Base-by-base conservation (phyloP, 495 filamentous ascomycete species). In the Poronia punctata region DNA sequence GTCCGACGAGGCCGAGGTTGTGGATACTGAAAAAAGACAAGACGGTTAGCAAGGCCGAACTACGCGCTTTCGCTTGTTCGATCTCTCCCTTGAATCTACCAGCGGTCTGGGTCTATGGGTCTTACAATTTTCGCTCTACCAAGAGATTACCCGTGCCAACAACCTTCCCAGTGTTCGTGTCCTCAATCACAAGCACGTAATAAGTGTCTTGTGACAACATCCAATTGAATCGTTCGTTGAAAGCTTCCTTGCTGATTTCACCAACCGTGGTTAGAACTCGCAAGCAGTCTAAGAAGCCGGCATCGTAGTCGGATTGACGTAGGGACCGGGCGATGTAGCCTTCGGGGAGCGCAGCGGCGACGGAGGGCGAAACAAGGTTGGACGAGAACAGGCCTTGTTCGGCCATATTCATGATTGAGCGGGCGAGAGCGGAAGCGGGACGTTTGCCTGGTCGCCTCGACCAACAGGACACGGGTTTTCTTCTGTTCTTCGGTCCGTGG, bases 221-320 rank as follows among this genome's bases (percentile, higher is more conserved):
- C 80, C 82, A 94, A 43, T 87, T 76, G 58, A 84, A 97, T 28
- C 87, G 79, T 55, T 80, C 68, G 49, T 80, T 68, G 76, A 87
- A 98, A 40, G 75, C 65, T 41, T 79, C 74, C 60, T 83, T 74
- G 29, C 67, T 72, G 48, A 97, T 84, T 27, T 95, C 88, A 40
- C 93, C 93, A 17, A 98, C 93, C 24, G 82, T 86, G 3, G 92
- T 97, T 49, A 98, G 70, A 19, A 95, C 88, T 9, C 86, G 79
- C 35, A 98, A 76, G 40, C 88, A 86, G 60, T 95, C 88, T 31
- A 97, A 80, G 63, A 95, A 94, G 40, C 82, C 83, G 3, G 69
- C 67, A 19, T 75, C 62, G 68, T 82, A 95, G 68, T 98, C 92
- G 53, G 70, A 73, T 49, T 77, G 75, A 48, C 79, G 79, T 38